Percentiles rank a stretch among this genome's conserved stretches.
These are phyloP conservation scores for Durusdinium trenchii DNA, from an alignment of 73 alveolate species.

Conservation along the genomic window DNA sequence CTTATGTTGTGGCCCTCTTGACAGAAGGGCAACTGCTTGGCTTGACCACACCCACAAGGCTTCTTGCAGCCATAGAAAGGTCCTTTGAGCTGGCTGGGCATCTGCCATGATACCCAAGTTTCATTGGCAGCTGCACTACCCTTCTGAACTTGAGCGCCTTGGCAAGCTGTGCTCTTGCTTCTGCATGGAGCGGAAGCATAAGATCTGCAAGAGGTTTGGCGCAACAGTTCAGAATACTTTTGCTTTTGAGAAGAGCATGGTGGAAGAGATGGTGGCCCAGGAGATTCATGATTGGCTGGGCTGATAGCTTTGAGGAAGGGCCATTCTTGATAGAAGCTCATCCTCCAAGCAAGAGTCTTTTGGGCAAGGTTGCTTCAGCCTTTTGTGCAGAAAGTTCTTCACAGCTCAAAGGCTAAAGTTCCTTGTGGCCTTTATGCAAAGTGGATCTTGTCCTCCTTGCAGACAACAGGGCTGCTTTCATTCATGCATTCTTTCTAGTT, in stretches of 20 bases:
- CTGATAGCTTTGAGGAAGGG: no score
- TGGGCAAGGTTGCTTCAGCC: no score
- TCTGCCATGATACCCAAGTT: background rate
- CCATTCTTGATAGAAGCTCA: no score
- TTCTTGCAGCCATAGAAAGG: background rate
- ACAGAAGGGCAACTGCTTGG: background rate
- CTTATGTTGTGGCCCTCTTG: background rate
- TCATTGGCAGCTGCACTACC: background rate
- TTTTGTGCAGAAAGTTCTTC: no score
- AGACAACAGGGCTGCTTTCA: no score
- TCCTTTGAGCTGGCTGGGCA: background rate
- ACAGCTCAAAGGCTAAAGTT: no score
- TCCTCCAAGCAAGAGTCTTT: no score
- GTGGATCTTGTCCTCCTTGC: no score
- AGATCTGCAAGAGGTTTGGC: background rate
- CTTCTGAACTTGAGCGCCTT: background rate
- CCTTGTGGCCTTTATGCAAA: no score
- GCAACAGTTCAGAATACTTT: background rate
- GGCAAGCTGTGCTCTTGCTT: background rate
- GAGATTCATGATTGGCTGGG: background rate
- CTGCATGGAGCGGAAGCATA: slow-evolving; percentile 8
- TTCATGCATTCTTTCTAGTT: no score
- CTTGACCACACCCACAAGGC: background rate
- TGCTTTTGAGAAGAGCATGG: background rate
- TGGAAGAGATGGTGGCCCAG: slow-evolving; percentile 16